Evolutionary conservation across 2,329 filamentous ascomycete genomes (phyloP).

Genomic region (Aspergillus tubingensis): DNA sequence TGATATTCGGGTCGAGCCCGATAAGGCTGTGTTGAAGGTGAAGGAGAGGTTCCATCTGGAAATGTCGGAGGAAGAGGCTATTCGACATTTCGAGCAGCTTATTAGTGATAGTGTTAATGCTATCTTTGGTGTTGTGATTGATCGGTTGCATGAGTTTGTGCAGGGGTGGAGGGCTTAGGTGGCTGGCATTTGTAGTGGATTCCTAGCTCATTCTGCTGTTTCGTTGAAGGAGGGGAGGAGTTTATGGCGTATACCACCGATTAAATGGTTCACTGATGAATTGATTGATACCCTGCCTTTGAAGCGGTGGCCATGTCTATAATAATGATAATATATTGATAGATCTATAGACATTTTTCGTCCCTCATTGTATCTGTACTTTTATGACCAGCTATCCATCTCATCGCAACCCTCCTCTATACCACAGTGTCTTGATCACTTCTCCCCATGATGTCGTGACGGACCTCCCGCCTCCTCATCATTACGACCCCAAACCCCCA

Average conservation of each 20-base stretch:
- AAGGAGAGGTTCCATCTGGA: constrained; percentile 92
- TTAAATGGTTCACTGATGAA: background rate
- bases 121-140: constrained; percentile 90
- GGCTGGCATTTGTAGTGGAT: background rate
- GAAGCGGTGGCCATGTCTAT: constrained; percentile 15
- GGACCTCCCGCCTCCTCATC: constrained; percentile 2
- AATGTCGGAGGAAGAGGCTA: constrained; percentile 87
- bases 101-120: constrained; percentile 90
- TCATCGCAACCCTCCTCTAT: background rate
- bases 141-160: constrained; percentile 89
- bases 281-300: constrained; percentile 14
- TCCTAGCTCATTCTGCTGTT: too few species aligned
- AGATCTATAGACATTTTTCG: constrained; percentile 5
- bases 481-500: background rate
- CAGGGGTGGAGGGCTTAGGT: constrained; percentile 78
- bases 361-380: background rate
- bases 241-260: too few species aligned
- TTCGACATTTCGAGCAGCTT: constrained; percentile 80
- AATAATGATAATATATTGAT: background rate
- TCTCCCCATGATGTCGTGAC: background rate
- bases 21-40: constrained; percentile 93
- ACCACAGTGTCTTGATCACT: too few species aligned
- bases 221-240: too few species aligned
- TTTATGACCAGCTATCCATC: background rate
- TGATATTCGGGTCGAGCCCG: constrained; percentile 87